Percentiles rank a stretch among this genome's conserved stretches.
phyloP scores from a whole-genome alignment of 1,284 basidiomycete species.

The Malassezia brasiliensis region DNA sequence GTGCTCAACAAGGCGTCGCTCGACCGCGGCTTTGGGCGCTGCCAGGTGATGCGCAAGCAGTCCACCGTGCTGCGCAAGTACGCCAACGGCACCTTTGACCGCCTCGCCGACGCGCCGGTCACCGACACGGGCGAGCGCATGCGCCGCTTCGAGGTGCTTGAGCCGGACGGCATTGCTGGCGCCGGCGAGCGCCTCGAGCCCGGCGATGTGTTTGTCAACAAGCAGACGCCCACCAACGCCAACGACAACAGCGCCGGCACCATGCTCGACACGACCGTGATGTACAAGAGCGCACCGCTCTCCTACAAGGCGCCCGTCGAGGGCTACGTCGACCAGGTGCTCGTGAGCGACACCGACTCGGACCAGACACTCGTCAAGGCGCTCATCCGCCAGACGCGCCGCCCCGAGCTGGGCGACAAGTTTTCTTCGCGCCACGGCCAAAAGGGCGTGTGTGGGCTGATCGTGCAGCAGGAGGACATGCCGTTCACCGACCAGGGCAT shows the following conservation, averaged over 20 bases:
- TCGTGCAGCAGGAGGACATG: slow-evolving; percentile 98
- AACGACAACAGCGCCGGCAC: slow-evolving; percentile 54
- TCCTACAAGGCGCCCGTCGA: slow-evolving; percentile 55
- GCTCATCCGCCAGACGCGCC: slow-evolving; percentile 89
- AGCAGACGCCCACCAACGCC: slow-evolving; percentile 85
- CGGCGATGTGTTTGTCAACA: slow-evolving; percentile 90
- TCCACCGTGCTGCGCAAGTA: slow-evolving; percentile 88
- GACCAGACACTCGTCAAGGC: slow-evolving; percentile 98
- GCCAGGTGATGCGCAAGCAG: slow-evolving; percentile 94
- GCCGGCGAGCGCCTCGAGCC: slow-evolving; percentile 89
- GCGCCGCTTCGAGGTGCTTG: slow-evolving; percentile 81
- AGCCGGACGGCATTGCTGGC: slow-evolving; percentile 82
- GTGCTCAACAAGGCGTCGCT: slow-evolving; percentile 75
- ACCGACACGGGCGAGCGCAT: slow-evolving; percentile 64
- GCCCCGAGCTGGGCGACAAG: slow-evolving; percentile 95
- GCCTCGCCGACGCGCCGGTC: slow-evolving; percentile 78
- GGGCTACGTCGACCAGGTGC: slow-evolving; percentile 91
- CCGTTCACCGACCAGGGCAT: slow-evolving; percentile 98
- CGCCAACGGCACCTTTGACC: slow-evolving; percentile 94
- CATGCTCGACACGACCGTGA: slow-evolving; percentile 17
- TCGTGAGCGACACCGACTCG: slow-evolving; percentile 80
- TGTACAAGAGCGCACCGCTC: slow-evolving; percentile 54
- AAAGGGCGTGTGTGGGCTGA: slow-evolving; percentile 96
- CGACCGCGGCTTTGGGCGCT: slow-evolving; percentile 92
- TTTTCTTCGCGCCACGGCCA: slow-evolving; percentile 97